Evolutionary conservation across 345 rosid species (phyloP).

Genomic region (Salix arbutifolia): DNA sequence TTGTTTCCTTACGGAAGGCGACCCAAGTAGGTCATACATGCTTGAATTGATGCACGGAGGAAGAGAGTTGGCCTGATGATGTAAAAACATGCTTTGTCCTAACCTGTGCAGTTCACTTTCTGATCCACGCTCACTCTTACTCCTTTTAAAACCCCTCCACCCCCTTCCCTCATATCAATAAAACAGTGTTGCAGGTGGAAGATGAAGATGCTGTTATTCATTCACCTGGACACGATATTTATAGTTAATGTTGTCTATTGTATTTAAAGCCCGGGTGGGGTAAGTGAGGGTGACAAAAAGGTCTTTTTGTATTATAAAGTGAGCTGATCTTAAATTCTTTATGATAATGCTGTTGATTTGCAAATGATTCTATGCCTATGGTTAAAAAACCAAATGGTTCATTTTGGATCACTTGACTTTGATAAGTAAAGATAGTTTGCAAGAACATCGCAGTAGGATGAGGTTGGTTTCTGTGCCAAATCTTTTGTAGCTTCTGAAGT

Average conservation of each 20-base stretch:
- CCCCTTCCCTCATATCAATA: background rate
- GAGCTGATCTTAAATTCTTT: background rate
- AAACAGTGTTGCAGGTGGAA: background rate
- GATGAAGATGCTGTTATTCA: background rate
- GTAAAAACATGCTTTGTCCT: background rate
- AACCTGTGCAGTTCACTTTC: background rate
- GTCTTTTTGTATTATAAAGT: background rate
- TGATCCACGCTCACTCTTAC: background rate
- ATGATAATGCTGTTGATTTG: background rate
- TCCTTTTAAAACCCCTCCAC: background rate
- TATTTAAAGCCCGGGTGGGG: slow-evolving; percentile 1
- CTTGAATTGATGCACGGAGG: background rate
- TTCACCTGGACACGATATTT: background rate
- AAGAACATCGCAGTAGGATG: background rate
- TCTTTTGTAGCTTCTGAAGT: background rate
- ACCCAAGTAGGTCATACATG: slow-evolving; percentile 40
- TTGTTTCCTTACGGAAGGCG: slow-evolving; percentile 47
- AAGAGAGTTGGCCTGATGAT: background rate
- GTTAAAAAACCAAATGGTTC: too few relatives aligned
- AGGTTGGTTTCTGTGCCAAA: background rate
- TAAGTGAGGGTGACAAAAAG: background rate
- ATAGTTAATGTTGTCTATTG: slow-evolving; percentile 1
- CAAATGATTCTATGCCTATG: background rate
- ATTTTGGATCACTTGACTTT: background rate
- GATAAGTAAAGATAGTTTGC: background rate